These are phyloP conservation scores for Cercospora sesami DNA, from an alignment of 2,329 filamentous ascomycete genomes.

Conservation along the genomic window DNA sequence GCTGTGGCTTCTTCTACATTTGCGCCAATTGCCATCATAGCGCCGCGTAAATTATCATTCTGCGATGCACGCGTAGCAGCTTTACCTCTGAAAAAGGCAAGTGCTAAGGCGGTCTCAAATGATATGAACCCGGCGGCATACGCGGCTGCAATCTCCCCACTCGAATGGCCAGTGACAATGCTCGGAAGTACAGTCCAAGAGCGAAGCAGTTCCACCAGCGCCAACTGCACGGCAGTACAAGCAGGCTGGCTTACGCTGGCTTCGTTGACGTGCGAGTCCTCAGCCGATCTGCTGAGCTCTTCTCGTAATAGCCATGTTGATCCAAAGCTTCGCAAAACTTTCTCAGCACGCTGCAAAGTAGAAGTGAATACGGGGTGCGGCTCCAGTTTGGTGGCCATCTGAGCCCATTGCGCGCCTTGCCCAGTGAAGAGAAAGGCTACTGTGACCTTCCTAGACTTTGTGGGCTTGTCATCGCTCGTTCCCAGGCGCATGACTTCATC, in stretches of 20 bases:
- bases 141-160: constrained; percentile 39
- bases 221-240: constrained; percentile 58
- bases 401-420: constrained; percentile 22
- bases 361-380: constrained; percentile 4
- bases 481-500: background rate
- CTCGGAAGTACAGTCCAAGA: constrained; percentile 7
- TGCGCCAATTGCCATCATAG: constrained; percentile 20
- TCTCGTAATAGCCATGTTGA: constrained; percentile 6
- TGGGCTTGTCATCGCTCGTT: background rate
- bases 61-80: background rate
- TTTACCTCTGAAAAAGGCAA: constrained; percentile 32
- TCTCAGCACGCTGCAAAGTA: background rate
- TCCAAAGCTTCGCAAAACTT: background rate
- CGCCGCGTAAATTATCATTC: background rate
- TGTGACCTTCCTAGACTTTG: background rate
- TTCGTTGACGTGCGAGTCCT: constrained; percentile 19
- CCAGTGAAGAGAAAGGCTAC: constrained; percentile 17
- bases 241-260: constrained; percentile 52
- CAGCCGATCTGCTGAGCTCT: constrained; percentile 18
- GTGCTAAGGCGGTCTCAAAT: constrained; percentile 17
- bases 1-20: background rate
- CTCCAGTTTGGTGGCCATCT: constrained; percentile 13
- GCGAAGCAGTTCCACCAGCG: constrained; percentile 46
- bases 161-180: constrained; percentile 37
- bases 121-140: constrained; percentile 34